Evolutionary conservation across 2,329 filamentous ascomycete species (phyloP), one percentile per base, ranked within the genome.

Genomic region (Nectriaceae sp.): DNA sequence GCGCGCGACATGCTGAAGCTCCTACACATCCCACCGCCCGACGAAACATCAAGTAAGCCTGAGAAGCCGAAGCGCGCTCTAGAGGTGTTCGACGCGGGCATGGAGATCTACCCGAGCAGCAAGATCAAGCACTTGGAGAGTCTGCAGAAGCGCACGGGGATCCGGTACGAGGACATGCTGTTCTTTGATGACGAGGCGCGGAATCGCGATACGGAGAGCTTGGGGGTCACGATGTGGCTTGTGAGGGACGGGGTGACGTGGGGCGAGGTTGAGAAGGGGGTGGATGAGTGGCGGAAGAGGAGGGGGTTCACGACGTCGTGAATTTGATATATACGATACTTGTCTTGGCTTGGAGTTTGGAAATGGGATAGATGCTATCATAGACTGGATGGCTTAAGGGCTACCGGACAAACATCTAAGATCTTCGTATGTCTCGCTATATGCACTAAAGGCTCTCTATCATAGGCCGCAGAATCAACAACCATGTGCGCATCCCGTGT

Each of bases 161-260:
- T 97, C 3, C 72, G 75, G 5, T 96, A 83, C 63, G 80, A 87
- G 55, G 90, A 97, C 40, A 96, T 97, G 87, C 68, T 97, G 26
- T 97, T 97, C 69, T 97, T 97, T 58, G 93, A 97, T 60, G 93
- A 97, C 61, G 93, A 97, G 79, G 77, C 79, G 44, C 75, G 93
- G 52, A 97, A 97, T 65, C 77, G 83, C 49, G 91, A 97, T 65
- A 93, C 96, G 1, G 83, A 86, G 72, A 73, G 65, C 21, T 63
- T 97, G 42, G 92, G 92, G 0, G 88, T 96, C 3, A 89, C 88
- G 1, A 96, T 97, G 83, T 84, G 84, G 64, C 72, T 97, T 42
- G 87, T 97, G 1, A 74, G 81, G 47, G 87, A 96, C 65, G 92
- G 92, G 0, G 83, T 96, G 45, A 85, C 80, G 2, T 86, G 83